phyloP scores from a whole-genome alignment of 2,329 filamentous ascomycete species.

The Stagonosporopsis rhizophila region DNA sequence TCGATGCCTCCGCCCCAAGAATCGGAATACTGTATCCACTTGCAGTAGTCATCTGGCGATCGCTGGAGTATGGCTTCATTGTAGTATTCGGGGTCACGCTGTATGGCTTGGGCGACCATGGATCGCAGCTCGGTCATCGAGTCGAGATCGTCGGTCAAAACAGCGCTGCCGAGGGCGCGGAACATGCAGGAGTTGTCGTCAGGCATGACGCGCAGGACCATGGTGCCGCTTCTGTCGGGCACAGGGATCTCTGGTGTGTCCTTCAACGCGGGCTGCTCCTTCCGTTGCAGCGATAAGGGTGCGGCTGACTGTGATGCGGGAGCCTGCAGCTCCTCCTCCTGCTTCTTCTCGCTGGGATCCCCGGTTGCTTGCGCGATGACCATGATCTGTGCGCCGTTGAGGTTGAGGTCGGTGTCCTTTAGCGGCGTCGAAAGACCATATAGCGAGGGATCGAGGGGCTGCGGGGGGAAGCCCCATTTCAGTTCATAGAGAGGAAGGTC shows the following conservation, averaged over 20 bases:
- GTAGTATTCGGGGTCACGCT: slow-evolving; percentile 74
- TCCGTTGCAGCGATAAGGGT: slow-evolving; percentile 53
- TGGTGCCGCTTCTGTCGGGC: slow-evolving; percentile 61
- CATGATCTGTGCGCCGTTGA: slow-evolving; percentile 75
- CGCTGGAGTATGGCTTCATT: slow-evolving; percentile 77
- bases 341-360: slow-evolving; percentile 35
- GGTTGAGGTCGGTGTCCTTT: slow-evolving; percentile 64
- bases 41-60: slow-evolving; percentile 75
- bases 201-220: slow-evolving; percentile 89
- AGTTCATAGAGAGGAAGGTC: slow-evolving; percentile 72
- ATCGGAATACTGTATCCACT: slow-evolving; percentile 79
- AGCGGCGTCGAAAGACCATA: slow-evolving; percentile 60
- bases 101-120: slow-evolving; percentile 80
- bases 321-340: slow-evolving; percentile 16
- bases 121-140: slow-evolving; percentile 75
- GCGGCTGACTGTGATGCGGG: slow-evolving; percentile 32
- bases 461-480: slow-evolving; percentile 85
- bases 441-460: slow-evolving; percentile 67
- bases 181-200: slow-evolving; percentile 97
- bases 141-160: slow-evolving; percentile 70
- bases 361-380: slow-evolving; percentile 58
- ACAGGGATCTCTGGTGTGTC: slow-evolving; percentile 69
- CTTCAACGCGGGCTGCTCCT: slow-evolving; percentile 54
- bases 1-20: slow-evolving; percentile 94
- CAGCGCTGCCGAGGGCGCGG: slow-evolving; percentile 81